Conservation (phyloP, 2,329 filamentous ascomycete species). For the Lasiodiplodia hormozganensis region DNA sequence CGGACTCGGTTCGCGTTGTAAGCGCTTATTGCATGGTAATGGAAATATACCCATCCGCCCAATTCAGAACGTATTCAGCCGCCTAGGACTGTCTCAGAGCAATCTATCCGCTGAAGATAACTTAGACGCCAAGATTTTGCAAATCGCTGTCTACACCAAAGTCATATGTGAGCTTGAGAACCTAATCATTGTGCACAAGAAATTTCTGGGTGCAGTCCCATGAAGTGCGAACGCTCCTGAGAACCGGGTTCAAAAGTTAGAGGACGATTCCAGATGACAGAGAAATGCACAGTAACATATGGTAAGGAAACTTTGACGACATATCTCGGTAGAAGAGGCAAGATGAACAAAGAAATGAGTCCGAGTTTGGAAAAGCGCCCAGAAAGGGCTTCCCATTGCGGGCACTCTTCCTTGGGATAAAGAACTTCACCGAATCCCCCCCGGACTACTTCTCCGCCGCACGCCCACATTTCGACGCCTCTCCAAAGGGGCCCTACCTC, state of each 20-base stretch:
- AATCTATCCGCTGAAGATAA: not conserved
- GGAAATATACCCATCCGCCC: conserved; percentile 19
- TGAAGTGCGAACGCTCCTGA: not conserved
- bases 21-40: not conserved
- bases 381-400: too few relatives aligned
- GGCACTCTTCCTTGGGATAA: too few relatives aligned
- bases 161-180: not conserved
- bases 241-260: not conserved
- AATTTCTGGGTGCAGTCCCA: not conserved
- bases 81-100: not conserved
- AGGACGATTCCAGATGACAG: not conserved
- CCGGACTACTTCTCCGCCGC: too few relatives aligned
- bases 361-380: too few relatives aligned
- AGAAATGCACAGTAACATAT: too few relatives aligned
- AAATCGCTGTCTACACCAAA: not conserved
- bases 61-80: not conserved
- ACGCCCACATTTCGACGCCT: not conserved
- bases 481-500: not conserved
- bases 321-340: too few relatives aligned
- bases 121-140: not conserved
- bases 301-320: too few relatives aligned
- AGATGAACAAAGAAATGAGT: too few relatives aligned
- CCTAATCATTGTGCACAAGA: not conserved
- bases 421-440: too few relatives aligned
- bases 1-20: conserved; percentile 92